A percentile compares a stretch with the other conserved stretches of the same genome.
Conservation (phyloP, 805 yeast genomes). For the Saccharomycopsis selenospora region DNA sequence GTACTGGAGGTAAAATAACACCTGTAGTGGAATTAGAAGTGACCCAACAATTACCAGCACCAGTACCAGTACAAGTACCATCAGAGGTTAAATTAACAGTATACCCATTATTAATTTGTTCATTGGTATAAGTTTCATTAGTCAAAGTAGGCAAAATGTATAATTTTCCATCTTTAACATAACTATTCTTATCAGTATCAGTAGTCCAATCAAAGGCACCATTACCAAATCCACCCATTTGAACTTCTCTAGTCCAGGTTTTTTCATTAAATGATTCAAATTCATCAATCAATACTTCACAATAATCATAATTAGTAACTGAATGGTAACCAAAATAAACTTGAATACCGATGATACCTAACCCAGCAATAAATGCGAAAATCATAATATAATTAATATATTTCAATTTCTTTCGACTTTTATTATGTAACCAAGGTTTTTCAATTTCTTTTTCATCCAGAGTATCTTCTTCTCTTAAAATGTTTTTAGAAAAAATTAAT, state of each 20-base stretch:
- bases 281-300: conserved; percentile 1
- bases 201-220: conserved; percentile 2
- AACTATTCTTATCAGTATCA: background rate
- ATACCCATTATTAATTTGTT: background rate
- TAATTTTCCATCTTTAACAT: background rate
- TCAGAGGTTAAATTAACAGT: background rate
- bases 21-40: conserved; percentile 1
- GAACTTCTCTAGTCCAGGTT: background rate
- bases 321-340: conserved; percentile 1
- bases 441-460: background rate
- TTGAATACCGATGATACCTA: background rate
- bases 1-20: background rate
- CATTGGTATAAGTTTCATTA: background rate
- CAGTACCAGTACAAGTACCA: background rate
- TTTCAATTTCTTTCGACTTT: background rate
- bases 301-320: background rate
- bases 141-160: conserved; percentile 3
- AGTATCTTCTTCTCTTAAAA: background rate
- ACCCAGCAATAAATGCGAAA: background rate
- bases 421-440: background rate
- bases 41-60: background rate
- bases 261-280: background rate
- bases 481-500: background rate
- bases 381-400: conserved; percentile 1
- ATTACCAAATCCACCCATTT: conserved; percentile 1